These are phyloP conservation scores for Wickerhamiella dianesei DNA, from an alignment of 805 yeast genomes.

Conservation along the genomic window DNA sequence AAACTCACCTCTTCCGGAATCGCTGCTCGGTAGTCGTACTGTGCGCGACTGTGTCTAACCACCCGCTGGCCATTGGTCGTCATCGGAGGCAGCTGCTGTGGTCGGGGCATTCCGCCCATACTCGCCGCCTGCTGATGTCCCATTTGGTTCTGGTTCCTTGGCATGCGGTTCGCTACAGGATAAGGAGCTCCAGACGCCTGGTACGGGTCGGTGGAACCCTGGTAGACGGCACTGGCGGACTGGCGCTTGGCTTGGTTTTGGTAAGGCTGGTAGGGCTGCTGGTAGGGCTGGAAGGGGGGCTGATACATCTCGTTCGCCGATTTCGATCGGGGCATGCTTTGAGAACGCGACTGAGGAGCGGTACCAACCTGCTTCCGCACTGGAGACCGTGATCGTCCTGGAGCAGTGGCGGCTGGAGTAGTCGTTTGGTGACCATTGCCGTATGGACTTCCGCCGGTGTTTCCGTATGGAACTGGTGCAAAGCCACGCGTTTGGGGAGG, in stretches of 20 bases:
- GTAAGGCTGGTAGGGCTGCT: conserved; percentile 8
- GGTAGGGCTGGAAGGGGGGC: conserved; percentile 6
- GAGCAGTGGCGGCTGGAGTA: neutral
- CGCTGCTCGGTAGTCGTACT: conserved; percentile 44
- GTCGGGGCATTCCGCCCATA: neutral
- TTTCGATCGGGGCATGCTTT: conserved; percentile 1
- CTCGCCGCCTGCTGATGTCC: neutral
- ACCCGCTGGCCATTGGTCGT: conserved; percentile 44
- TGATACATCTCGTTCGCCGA: neutral
- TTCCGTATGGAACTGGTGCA: neutral
- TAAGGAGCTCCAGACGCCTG: neutral
- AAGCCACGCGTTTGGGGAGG: neutral
- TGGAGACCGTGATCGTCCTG: conserved; percentile 1
- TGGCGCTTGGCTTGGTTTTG: neutral
- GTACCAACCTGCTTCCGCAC: conserved; percentile 3
- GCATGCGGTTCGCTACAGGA: no score
- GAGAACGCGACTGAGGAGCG: neutral
- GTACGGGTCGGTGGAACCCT: neutral
- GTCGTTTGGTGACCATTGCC: conserved; percentile 1
- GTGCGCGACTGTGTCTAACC: conserved; percentile 39
- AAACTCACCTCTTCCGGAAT: conserved; percentile 49
- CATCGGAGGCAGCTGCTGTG: conserved; percentile 29
- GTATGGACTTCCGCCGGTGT: conserved; percentile 1
- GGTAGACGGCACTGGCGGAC: neutral
- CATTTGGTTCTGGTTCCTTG: no score